phyloP scores from a whole-genome alignment of 1,139 yeast species.

The Saccharomyces hybrid region DNA sequence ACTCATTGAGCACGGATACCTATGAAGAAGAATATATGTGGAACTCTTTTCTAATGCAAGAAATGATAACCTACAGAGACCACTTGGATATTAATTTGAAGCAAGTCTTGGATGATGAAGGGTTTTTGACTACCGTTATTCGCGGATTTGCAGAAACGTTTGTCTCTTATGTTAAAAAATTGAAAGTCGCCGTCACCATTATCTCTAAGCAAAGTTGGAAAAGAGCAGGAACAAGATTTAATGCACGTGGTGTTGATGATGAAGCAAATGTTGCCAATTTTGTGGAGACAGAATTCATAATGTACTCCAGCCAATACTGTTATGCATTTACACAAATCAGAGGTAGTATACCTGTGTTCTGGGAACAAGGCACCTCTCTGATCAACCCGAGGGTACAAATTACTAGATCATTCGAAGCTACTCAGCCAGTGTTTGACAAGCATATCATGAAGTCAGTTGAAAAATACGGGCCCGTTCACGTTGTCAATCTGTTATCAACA shows the following conservation, averaged over 20 bases:
- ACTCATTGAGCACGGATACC: constrained; percentile 45
- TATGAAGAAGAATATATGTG: constrained; percentile 89
- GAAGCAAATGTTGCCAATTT: constrained; percentile 92
- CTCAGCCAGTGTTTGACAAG: constrained; percentile 79
- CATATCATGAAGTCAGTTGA: constrained; percentile 67
- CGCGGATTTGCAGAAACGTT: constrained; percentile 89
- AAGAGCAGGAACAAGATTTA: constrained; percentile 92
- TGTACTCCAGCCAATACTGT: constrained; percentile 49
- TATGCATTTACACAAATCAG: constrained; percentile 81
- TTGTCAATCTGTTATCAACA: constrained; percentile 73
- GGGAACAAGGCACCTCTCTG: constrained; percentile 88
- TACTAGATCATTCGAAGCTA: constrained; percentile 86
- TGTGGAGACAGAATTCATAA: constrained; percentile 85
- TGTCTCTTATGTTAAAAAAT: constrained; percentile 42
- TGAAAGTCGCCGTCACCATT: constrained; percentile 57
- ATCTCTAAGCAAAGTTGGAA: constrained; percentile 92
- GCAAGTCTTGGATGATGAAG: constrained; percentile 57
- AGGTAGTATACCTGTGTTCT: constrained; percentile 92
- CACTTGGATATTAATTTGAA: constrained; percentile 57
- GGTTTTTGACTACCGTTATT: constrained; percentile 82
- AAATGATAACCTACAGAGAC: constrained; percentile 64
- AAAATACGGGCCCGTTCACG: constrained; percentile 81
- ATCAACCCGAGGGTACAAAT: constrained; percentile 81
- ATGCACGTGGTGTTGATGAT: constrained; percentile 92
- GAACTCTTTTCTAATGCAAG: constrained; percentile 89